These are phyloP conservation scores for Carex littledalei DNA, from an alignment of 176 grass and related monocot genomes.

Conservation along the genomic window DNA sequence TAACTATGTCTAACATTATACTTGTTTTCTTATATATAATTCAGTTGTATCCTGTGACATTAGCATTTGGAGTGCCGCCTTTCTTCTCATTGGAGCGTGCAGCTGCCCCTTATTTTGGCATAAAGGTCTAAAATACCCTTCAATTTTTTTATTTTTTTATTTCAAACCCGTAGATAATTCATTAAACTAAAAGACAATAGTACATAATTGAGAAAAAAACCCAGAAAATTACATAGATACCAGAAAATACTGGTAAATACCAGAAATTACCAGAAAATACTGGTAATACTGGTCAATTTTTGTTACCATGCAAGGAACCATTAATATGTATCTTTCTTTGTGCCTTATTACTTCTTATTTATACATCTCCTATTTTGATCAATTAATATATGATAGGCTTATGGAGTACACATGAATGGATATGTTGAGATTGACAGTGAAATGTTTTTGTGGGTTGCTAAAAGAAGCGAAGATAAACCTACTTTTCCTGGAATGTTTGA, in stretches of 20 bases:
- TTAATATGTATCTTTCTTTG: background rate
- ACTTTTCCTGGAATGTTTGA: conserved; percentile 90
- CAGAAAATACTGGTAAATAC: too few species aligned
- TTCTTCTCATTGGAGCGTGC: conserved; percentile 87
- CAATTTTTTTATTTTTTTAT: background rate
- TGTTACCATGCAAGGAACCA: background rate
- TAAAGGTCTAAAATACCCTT: conserved; percentile 52
- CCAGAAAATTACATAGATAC: too few species aligned
- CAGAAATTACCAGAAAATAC: too few species aligned
- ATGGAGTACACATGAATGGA: conserved; percentile 84
- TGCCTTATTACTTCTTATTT: conserved; percentile 1
- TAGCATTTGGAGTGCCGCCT: conserved; percentile 62
- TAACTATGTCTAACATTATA: background rate
- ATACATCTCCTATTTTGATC: background rate
- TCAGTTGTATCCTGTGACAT: conserved; percentile 70
- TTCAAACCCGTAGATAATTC: too few species aligned
- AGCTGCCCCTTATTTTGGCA: conserved; percentile 93
- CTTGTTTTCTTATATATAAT: background rate
- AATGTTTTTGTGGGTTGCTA: conserved; percentile 76
- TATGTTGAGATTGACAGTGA: conserved; percentile 55
- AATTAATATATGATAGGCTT: conserved; percentile 44
- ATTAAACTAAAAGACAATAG: too few species aligned
- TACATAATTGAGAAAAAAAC: too few species aligned
- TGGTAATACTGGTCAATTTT: background rate
- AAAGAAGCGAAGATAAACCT: conserved; percentile 73